phyloP scores from a whole-genome alignment of 2,329 filamentous ascomycete genomes.

The Septoria linicola region DNA sequence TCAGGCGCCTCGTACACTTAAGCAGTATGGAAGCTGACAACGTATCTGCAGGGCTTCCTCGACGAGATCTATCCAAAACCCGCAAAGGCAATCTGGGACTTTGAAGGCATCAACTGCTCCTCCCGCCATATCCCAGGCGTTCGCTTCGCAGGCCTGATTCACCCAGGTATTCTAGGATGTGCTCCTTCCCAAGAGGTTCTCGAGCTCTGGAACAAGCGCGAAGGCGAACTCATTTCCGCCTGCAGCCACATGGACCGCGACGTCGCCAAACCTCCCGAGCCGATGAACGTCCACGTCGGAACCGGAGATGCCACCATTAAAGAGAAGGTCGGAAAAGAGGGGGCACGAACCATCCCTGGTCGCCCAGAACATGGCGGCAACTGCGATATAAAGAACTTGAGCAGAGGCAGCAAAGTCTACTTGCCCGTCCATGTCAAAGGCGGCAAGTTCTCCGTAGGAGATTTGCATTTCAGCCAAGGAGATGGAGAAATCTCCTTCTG shows the following conservation, averaged over 20 bases:
- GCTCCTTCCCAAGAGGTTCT: conserved; percentile 78
- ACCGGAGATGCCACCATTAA: conserved; percentile 56
- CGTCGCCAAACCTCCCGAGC: conserved; percentile 75
- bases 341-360: conserved; percentile 80
- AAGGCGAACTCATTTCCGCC: conserved; percentile 73
- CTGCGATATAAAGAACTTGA: conserved; percentile 87
- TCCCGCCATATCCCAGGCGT: conserved; percentile 85
- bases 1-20: too few relatives aligned
- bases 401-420: conserved; percentile 76
- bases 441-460: conserved; percentile 86
- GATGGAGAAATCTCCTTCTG: conserved; percentile 84
- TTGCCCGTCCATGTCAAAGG: conserved; percentile 82
- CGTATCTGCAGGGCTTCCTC: conserved; percentile 59
- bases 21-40: not conserved
- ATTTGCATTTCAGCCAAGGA: conserved; percentile 70
- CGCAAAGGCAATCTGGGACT: conserved; percentile 74
- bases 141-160: conserved; percentile 80
- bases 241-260: conserved; percentile 63
- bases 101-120: conserved; percentile 76
- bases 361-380: conserved; percentile 86
- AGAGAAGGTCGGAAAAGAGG: conserved; percentile 70
- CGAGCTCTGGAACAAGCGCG: conserved; percentile 78
- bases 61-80: conserved; percentile 84
- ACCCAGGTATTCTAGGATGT: conserved; percentile 87
- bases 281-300: conserved; percentile 71